Evolutionary conservation across 768 basidiomycete species (phyloP).

Genomic region (Phaeotremella skinneri): DNA sequence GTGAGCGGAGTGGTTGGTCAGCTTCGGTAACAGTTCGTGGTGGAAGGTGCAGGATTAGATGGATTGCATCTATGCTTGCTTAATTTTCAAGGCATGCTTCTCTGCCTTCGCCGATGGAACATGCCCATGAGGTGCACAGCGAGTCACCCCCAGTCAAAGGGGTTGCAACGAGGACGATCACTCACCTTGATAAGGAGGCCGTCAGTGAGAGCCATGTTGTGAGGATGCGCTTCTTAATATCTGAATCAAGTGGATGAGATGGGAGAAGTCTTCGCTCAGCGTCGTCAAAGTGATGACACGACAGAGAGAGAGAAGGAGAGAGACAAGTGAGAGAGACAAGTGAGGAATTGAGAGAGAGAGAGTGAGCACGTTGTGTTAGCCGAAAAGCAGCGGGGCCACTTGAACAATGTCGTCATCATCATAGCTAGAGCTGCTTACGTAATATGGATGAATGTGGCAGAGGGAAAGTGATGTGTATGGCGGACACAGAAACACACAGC

Average conservation of each 20-base stretch:
- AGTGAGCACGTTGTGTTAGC: too few relatives aligned
- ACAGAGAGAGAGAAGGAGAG: not conserved
- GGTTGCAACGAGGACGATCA: not conserved
- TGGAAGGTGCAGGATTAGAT: not conserved
- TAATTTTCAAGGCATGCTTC: too few relatives aligned
- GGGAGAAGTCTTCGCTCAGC: not conserved
- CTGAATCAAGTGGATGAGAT: not conserved
- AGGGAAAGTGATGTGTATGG: too few relatives aligned
- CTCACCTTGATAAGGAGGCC: constrained; percentile 74
- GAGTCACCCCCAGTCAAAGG: not conserved
- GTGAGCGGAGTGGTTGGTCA: not conserved
- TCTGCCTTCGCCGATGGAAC: too few relatives aligned
- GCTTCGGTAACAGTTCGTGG: not conserved
- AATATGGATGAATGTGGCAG: too few relatives aligned
- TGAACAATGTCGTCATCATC: too few relatives aligned
- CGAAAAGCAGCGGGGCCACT: too few relatives aligned
- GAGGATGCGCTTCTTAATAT: not conserved
- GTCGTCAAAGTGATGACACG: too few relatives aligned
- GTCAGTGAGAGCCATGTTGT: constrained; percentile 64
- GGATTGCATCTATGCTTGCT: constrained; percentile 4
- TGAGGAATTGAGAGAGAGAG: not conserved
- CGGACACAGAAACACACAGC: too few relatives aligned
- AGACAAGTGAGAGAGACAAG: not conserved
- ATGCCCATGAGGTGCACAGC: constrained; percentile 4
- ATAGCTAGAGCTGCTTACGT: too few relatives aligned